Base-by-base conservation (phyloP, 1,139 yeast species). In the Yamadazyma diospyri region DNA sequence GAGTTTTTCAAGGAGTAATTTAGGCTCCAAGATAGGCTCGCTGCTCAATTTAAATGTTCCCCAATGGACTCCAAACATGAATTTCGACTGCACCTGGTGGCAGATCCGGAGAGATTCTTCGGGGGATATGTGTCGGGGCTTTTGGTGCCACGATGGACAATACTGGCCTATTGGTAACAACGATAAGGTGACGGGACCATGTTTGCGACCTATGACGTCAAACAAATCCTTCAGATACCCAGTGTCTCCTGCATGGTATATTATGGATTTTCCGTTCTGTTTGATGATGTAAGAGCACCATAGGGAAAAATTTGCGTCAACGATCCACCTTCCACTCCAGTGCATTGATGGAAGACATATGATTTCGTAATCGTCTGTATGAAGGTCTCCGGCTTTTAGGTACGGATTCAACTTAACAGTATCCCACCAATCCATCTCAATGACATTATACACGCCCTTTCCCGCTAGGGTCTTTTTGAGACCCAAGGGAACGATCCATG, bases 321-420 rank as follows among this genome's bases (percentile, higher is more conserved):
- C 52, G 18, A 89, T 58, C 29, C 75, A 73, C 27, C 96, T 59
- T 0, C 97, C 97, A 1, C 95, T 84, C 97, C 97, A 89, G 58
- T 89, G 97, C 97, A 89, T 89, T 0, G 97, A 87, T 0, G 97
- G 97, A 0, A 94, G 75, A 57, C 97, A 86, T 1, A 86, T 88
- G 20, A 89, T 64, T 45, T 85, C 89, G 64, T 83, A 87, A 15
- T 71, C 64, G 37, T 76, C 81, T 2, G 64, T 59, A 7, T 18
- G 6, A 9, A 9, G 6, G n/a, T 49, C 46, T 3, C 23, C 20
- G 6, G 8, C 5, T 17, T 17, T 23, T 10, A 61, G 52, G 40
- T 47, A 59, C 6, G 55, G 50, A 12, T 60, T 61, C 30, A 82
- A 50, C 5, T 72, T 64, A 3, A 73, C 54, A 12, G 72, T 64